phyloP scores from a whole-genome alignment of 75 land plant genomes.

The Gnetum montanum region DNA sequence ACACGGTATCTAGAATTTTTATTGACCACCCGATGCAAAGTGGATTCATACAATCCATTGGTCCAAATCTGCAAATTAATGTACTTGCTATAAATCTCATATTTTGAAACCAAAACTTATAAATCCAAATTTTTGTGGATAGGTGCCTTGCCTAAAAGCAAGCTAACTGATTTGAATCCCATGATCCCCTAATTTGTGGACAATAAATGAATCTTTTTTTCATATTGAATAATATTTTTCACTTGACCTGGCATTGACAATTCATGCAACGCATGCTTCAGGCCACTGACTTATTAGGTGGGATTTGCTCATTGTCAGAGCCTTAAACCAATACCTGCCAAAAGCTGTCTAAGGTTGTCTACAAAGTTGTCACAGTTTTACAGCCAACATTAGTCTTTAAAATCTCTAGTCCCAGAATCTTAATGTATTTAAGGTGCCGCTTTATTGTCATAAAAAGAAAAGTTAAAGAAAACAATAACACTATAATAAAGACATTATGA shows the following conservation, averaged over 20 bases:
- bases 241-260: too few relatives aligned
- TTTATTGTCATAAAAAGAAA: not conserved
- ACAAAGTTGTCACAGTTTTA: not conserved
- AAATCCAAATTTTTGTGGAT: not conserved
- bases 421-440: not conserved
- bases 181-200: too few relatives aligned
- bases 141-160: not conserved
- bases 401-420: not conserved
- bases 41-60: conserved; percentile 83
- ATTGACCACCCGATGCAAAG: conserved; percentile 86
- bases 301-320: too few relatives aligned
- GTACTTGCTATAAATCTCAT: not conserved
- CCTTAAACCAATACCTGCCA: not conserved
- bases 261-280: too few relatives aligned
- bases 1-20: conserved; percentile 60
- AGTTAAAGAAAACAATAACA: not conserved
- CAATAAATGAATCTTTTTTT: too few relatives aligned
- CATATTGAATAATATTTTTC: too few relatives aligned
- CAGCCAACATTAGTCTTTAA: not conserved
- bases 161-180: too few relatives aligned
- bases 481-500: not conserved
- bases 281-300: too few relatives aligned
- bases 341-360: not conserved
- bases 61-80: conserved; percentile 50
- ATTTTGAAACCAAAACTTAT: not conserved